Conservation (phyloP, 345 rosid species). For the Mercurialis annua region DNA sequence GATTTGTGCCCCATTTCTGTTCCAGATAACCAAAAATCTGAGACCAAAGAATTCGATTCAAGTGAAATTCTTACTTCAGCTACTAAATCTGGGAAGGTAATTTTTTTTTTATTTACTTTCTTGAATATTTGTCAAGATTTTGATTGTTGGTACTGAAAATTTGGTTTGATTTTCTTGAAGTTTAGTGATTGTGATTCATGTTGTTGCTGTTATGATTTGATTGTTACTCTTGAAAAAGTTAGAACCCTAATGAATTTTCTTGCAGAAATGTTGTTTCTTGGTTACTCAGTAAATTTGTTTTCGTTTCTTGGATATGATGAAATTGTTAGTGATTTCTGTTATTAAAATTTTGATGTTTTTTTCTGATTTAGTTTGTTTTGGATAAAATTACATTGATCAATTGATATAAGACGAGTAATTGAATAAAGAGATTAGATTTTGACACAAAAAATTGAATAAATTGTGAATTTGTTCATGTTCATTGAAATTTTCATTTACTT, state of each 20-base stretch:
- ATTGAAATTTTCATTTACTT: too few species aligned
- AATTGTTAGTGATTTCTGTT: too few species aligned
- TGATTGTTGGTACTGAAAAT: not conserved
- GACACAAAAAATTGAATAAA: too few species aligned
- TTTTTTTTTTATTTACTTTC: not conserved
- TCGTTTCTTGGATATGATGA: too few species aligned
- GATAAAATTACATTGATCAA: not conserved
- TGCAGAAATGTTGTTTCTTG: not conserved
- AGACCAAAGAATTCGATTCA: slow-evolving; percentile 25
- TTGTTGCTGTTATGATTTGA: not conserved
- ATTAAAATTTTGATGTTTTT: too few species aligned
- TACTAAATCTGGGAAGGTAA: slow-evolving; percentile 53
- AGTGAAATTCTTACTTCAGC: slow-evolving; percentile 21
- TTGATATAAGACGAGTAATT: too few species aligned
- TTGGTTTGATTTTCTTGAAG: not conserved
- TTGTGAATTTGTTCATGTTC: too few species aligned
- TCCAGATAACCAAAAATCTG: slow-evolving; percentile 35
- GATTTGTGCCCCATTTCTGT: slow-evolving; percentile 54
- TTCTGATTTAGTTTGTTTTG: too few species aligned
- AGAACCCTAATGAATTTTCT: not conserved
- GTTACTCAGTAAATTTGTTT: too few species aligned
- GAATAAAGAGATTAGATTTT: not conserved
- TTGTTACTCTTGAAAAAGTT: not conserved
- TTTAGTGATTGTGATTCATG: not conserved
- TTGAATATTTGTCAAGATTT: slow-evolving; percentile 4